phyloP scores from a whole-genome alignment of 148 eudicot species.

The Suaeda aralocaspica region DNA sequence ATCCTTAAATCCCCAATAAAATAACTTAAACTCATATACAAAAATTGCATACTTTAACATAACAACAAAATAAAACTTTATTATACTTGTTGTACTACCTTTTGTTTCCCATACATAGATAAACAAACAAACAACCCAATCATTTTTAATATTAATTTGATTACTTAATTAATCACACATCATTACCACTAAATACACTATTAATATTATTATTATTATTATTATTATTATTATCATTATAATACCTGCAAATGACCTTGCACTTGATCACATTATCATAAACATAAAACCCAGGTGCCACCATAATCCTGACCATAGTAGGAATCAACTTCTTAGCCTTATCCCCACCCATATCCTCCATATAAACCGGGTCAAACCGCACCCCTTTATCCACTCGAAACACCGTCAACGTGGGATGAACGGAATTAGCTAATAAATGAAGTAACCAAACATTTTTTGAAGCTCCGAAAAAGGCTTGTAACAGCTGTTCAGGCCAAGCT shows the following conservation, averaged over 20 bases:
- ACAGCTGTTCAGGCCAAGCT: constrained; percentile 86
- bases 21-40: neutral
- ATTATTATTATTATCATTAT: constrained; percentile 28
- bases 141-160: neutral
- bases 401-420: constrained; percentile 60
- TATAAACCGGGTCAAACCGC: constrained; percentile 66
- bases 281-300: constrained; percentile 89
- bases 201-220: constrained; percentile 18
- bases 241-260: constrained; percentile 84
- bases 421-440: constrained; percentile 81
- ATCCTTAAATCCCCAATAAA: neutral
- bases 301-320: constrained; percentile 69
- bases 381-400: constrained; percentile 68
- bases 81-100: constrained; percentile 19
- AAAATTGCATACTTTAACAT: neutral
- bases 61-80: constrained; percentile 31
- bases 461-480: constrained; percentile 82
- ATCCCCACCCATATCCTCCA: constrained; percentile 87
- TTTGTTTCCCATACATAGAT: neutral
- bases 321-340: constrained; percentile 53
- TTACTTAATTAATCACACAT: constrained; percentile 9
- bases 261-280: constrained; percentile 90
- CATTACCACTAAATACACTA: constrained; percentile 27
- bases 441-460: constrained; percentile 83
- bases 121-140: neutral